Evolutionary conservation across 495 filamentous ascomycete genomes (phyloP), one percentile per base, ranked within the genome.

Genomic region (Talaromyces liani): DNA sequence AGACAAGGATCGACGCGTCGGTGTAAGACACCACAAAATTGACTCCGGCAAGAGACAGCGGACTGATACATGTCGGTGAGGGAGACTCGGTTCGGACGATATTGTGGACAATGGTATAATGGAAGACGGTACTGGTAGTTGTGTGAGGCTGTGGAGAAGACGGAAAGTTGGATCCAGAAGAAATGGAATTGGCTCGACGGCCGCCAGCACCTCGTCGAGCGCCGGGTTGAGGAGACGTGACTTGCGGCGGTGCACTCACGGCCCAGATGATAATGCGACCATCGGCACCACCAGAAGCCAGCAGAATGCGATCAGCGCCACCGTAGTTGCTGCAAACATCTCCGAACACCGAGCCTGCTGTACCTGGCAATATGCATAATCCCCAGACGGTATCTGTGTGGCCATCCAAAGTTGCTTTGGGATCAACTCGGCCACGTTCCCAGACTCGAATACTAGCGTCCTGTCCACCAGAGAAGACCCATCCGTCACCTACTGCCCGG

Each of bases 311-410:
- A 69, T 98, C 94, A 1, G 88, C 77, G 2, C 86, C 87, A 36
- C 92, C 93, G 65, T 88, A 88, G 36, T 84, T 78, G 67, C 74
- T 86, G 56, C 81, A 80, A n/a, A 81, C 76, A 53, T 83, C 84
- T 27, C 92, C 91, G 67, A 94, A 93, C 16, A 95, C 80, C 36
- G 87, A 81, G 7, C 86, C 89, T 20, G 88, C 83, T 1, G 92
- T 90, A 1, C 89, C 86, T n/a, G 95, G 94, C 8, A 98, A 84
- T 6, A 98, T 90, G 66, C 92, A 97, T 24, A 98, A 86, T 7
- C 91, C 88, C 94, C 94, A 98, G 3, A 98, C 91, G 6, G 92
- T 91, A 75, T 98, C 94, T 1, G 88, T 96, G 69, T 98, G 94
- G 5, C 92, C 93, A 64, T 96, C 90, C 24, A 98, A 78, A 1